A percentile compares a stretch with the other conserved stretches of the same genome.
phyloP scores from a whole-genome alignment of 768 basidiomycete species.

The Boletus rubescentipes region DNA sequence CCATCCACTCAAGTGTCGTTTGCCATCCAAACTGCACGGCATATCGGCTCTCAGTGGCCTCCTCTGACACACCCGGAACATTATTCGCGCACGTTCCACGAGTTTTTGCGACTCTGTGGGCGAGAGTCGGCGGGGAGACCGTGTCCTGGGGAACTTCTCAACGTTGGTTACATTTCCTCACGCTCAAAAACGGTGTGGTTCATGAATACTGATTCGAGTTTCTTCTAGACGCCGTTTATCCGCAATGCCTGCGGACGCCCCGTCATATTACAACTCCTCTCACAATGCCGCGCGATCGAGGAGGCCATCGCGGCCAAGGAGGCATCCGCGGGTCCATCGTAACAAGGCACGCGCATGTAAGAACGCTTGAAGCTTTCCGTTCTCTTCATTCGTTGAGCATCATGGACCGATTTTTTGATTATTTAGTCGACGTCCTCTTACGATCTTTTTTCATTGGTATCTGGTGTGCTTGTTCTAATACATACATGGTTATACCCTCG shows the following conservation, averaged over 20 bases:
- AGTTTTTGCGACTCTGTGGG: constrained; percentile 68
- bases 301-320: constrained; percentile 32
- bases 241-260: constrained; percentile 66
- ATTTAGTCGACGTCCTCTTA: background rate
- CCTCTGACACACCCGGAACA: constrained; percentile 54
- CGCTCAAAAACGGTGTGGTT: background rate
- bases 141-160: constrained; percentile 52
- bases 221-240: constrained; percentile 56
- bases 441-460: background rate
- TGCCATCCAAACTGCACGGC: constrained; percentile 40
- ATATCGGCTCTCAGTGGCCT: constrained; percentile 64
- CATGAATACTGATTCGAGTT: constrained; percentile 3
- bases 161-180: constrained; percentile 41
- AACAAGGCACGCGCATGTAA: background rate
- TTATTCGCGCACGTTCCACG: constrained; percentile 68
- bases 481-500: background rate
- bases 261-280: constrained; percentile 65
- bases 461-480: constrained; percentile 1
- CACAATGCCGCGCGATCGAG: constrained; percentile 69
- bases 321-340: background rate
- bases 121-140: constrained; percentile 57
- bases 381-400: background rate
- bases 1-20: constrained; percentile 20
- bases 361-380: background rate
- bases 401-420: background rate